Base-by-base conservation (phyloP, 2,329 filamentous ascomycete genomes). In the Dothidotthia symphoricarpi region DNA sequence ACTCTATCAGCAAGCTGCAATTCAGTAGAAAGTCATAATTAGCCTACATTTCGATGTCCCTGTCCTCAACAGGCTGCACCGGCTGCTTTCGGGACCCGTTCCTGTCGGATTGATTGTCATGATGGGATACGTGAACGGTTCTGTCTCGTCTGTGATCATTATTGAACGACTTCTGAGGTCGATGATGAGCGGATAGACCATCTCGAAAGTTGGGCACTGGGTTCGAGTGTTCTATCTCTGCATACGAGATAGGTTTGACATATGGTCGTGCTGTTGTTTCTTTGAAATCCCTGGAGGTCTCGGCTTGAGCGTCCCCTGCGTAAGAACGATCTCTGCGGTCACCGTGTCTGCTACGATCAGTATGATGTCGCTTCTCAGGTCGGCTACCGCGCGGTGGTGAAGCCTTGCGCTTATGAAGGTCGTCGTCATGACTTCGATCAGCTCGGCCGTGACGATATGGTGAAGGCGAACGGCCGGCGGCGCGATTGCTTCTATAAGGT, bases 241-340 rank as follows among this genome's bases (percentile, higher is more conserved):
- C 58, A 30, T 62, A 62, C 2, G 60, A 63, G 27, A 62, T 52
- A 16, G 53, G 57, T 40, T 51, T 56, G 17, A 41, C 39, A 30
- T 45, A 29, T n/a, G 45, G 34, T 17, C 49, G 41, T 30, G 53
- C 48, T 24, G 34, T 29, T 16, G 40, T 16, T 11, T 42, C 37
- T 19, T 35, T 43, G 8, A 36, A 38, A 17, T 44, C 49, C 31
- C 36, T 54, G 14, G 19, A 40, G 28, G 42, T 34, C 22, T 34
- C 36, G 24, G 34, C 27, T 22, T 36, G 43, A 19, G 13, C 44
- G 29, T 33, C 34, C 34, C 38, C 81, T 70, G 84, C 81, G 53
- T 78, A 77, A 24, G 77, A 70, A 53, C 78, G 81, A 61, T 79
- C 80, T 58, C 82, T 74, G 27, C 77, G 67, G 53, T 86, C 82